Evolutionary conservation across 768 basidiomycete species (phyloP), one percentile per base, ranked within the genome.

Genomic region (Leccinellum albellum): DNA sequence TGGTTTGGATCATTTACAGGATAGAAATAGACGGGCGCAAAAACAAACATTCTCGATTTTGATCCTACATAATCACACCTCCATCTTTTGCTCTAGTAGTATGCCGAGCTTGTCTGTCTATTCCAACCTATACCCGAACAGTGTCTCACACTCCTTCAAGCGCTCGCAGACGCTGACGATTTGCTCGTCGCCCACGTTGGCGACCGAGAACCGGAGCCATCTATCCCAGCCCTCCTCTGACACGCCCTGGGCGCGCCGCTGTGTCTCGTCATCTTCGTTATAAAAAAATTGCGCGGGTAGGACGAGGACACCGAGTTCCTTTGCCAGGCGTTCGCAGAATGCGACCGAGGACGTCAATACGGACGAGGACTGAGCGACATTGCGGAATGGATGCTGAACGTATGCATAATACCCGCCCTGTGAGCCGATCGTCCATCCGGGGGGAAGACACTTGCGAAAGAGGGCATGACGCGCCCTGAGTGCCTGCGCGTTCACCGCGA

Each of bases 341-440:
- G 79, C 75, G 58, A 73, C 68, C 13, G 86, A 82, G 3, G 74
- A 65, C 4, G 77, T 13, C 32, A 4, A 32, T 13, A 2, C 31
- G 31, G 31, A 32, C 10, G 31, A 12, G 9, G 29, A 31, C 29
- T 37, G 35, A 37, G 35, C 5, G 40, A 20, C 64, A 2, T 72
- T 73, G 4, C 55, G 47, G 65, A 82, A 90, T 1, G 88, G 87
- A 61, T 89, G 85, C 50, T 75, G 71, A 48, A 92, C 88, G 64
- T 88, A 95, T 5, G 89, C 88, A 62, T 83, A 94, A 70, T 87
- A 94, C 0, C 83, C 91, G 0, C 89, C 89, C 37, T 81, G 81
- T 0, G 82, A 78, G 6, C 80, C 83, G 24, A 91, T 76, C 20
- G 64, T 69, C 91, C 91, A 94, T 5, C 74, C 73, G 3, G 62